Evolutionary conservation across 2,329 filamentous ascomycete species (phyloP), one percentile per base, ranked within the genome.

Genomic region (Diaporthe citrichinensis): DNA sequence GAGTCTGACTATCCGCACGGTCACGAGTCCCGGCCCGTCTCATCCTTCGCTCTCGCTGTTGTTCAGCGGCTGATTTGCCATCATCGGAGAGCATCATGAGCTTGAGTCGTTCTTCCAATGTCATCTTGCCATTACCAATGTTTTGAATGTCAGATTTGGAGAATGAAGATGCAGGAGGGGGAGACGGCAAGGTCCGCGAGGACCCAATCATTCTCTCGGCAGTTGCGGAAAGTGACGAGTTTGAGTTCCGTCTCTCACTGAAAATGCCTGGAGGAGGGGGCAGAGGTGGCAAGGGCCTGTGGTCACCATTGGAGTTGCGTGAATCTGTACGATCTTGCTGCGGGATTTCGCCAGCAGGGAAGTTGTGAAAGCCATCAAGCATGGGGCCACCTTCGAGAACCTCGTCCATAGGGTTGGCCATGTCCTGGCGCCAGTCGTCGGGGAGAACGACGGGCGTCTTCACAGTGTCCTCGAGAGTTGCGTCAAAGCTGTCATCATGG

Each of bases 361-460:
- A 78, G 4, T 86, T 83, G 71, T 88, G 84, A 41, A 84, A 80
- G 36, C 83, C 84, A 59, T 91, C 91, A 9, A 92, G 91, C 86
- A 90, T 91, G 1, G 94, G 93, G 81, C 92, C 95, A 76, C 89
- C 90, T 57, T 93, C 92, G 79, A 94, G 97, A 1, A 92, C 91
- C 79, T 95, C 91, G 51, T 94, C 92, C 41, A 57, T 36, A n/a
- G 39, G 28, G 57, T 69, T 71, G 7, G 36, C n/a, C 51, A 67
- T 78, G 85, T 94, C 86, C 86, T 96, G 94, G 78, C 94, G 92
- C 97, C 97, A 99, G 82, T 98, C 95, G 80, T 98, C 97, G 0
- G 97, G 97, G 31, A 97, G 91, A n/a, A 99, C 96, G 15, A 99
- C 97, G 0, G 97, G 97, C 1, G 97, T 98, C 88, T 98, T 98